phyloP scores from a whole-genome alignment of 176 grass and related monocot species.

The Thalia dealbata region DNA sequence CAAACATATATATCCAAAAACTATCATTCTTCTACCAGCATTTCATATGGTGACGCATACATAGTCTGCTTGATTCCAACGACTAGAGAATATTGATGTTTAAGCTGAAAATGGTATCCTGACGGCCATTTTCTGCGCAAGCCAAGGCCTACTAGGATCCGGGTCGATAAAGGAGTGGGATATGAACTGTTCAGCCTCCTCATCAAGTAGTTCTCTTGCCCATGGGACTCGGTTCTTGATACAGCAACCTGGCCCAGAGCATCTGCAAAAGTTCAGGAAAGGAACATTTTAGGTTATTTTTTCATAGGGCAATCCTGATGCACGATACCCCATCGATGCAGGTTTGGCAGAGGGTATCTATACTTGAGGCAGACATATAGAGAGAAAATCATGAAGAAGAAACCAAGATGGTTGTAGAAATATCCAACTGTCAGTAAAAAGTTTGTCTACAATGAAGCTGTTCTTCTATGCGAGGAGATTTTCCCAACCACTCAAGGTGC shows the following conservation, averaged over 20 bases:
- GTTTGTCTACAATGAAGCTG: not conserved
- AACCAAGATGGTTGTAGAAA: not conserved
- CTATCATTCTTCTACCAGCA: no score
- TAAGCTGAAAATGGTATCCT: conserved; percentile 71
- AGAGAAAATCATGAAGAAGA: not conserved
- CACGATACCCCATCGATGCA: no score
- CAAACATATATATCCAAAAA: no score
- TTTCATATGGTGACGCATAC: no score
- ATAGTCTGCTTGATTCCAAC: no score
- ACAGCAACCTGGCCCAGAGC: conserved; percentile 61
- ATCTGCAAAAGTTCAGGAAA: conserved; percentile 34
- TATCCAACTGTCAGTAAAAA: not conserved
- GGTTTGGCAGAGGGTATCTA: no score
- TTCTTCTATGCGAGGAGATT: not conserved
- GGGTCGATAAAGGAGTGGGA: conserved; percentile 71
- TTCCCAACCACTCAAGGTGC: not conserved
- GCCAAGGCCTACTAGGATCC: conserved; percentile 58
- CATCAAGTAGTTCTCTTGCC: conserved; percentile 73
- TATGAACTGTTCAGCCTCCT: conserved; percentile 81
- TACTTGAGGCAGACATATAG: not conserved
- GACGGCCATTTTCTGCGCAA: conserved; percentile 59
- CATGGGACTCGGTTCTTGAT: conserved; percentile 50
- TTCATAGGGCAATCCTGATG: no score
- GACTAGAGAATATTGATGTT: no score
- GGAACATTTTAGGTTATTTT: not conserved